These are phyloP conservation scores for Phlyctochytrium planicorne DNA, from an alignment of 192 early-diverging fungal species.

Conservation along the genomic window DNA sequence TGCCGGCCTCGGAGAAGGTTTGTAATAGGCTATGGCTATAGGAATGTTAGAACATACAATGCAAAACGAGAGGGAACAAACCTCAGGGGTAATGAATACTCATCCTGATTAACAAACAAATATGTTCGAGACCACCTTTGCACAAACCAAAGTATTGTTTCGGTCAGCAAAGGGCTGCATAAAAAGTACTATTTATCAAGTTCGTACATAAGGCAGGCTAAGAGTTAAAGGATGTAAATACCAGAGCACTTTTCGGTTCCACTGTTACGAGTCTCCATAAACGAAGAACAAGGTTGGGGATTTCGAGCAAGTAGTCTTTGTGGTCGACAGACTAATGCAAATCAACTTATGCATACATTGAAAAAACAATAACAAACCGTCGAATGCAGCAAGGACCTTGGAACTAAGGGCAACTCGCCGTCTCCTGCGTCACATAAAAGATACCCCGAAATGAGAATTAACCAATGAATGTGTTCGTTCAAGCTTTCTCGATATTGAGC, in stretches of 20 bases:
- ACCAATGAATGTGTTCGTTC: conserved; percentile 74
- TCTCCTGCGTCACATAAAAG: conserved; percentile 65
- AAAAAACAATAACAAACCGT: too few relatives aligned
- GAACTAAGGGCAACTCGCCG: conserved; percentile 71
- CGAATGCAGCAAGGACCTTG: too few relatives aligned
- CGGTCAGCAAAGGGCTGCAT: conserved; percentile 68
- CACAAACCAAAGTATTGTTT: conserved; percentile 73
- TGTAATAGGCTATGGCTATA: conserved; percentile 54
- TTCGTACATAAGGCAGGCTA: not conserved
- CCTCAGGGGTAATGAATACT: conserved; percentile 56
- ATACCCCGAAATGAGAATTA: conserved; percentile 65
- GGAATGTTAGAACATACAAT: not conserved
- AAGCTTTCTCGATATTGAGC: conserved; percentile 30
- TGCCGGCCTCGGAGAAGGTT: conserved; percentile 58
- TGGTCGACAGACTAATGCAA: too few relatives aligned
- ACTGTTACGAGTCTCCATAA: conserved; percentile 56
- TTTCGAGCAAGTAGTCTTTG: conserved; percentile 48
- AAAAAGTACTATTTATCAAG: conserved; percentile 12
- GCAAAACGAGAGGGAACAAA: conserved; percentile 10
- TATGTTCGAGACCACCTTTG: conserved; percentile 74
- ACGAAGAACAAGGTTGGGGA: conserved; percentile 50
- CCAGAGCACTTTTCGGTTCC: conserved; percentile 33
- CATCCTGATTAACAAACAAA: conserved; percentile 57
- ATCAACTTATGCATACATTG: too few relatives aligned
- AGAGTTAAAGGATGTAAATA: not conserved